phyloP scores from a whole-genome alignment of 768 basidiomycete genomes.

The Agaricus sinodeliciosus region DNA sequence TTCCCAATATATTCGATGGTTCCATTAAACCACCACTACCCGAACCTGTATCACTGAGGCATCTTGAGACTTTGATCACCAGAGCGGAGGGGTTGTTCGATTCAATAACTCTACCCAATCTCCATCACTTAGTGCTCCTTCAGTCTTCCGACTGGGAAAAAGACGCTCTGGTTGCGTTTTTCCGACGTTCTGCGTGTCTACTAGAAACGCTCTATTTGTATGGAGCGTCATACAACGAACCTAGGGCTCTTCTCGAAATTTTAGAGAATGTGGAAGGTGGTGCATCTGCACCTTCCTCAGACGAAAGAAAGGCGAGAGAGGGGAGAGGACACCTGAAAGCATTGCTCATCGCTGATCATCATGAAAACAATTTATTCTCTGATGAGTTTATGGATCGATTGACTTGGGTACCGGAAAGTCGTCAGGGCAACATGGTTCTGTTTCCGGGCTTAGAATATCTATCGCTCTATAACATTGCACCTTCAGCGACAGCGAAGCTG shows the following conservation, averaged over 20 bases:
- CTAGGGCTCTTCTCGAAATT: constrained; percentile 7
- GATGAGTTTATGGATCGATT: not conserved
- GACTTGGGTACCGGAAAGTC: not conserved
- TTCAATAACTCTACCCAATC: not conserved
- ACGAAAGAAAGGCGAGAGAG: not conserved
- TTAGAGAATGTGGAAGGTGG: constrained; percentile 3
- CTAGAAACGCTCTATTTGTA: constrained; percentile 13
- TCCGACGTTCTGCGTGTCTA: constrained; percentile 10
- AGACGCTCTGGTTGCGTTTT: constrained; percentile 1
- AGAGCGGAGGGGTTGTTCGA: constrained; percentile 1
- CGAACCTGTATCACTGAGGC: not conserved
- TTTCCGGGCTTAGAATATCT: constrained; percentile 3
- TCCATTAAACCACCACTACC: not conserved
- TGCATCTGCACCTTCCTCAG: not conserved
- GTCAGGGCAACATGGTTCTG: not conserved
- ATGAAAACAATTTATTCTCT: not conserved
- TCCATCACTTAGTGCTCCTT: constrained; percentile 7
- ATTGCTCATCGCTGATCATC: not conserved
- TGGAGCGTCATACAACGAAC: not conserved
- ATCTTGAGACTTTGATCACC: constrained; percentile 2
- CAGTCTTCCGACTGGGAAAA: constrained; percentile 2
- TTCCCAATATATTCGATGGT: not conserved
- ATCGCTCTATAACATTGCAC: constrained; percentile 6
- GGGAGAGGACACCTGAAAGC: constrained; percentile 1
- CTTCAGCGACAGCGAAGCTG: not conserved